Percentiles rank a stretch among this genome's conserved stretches.
Conservation (phyloP, 495 filamentous ascomycete genomes). For the Tuber magnatum region DNA sequence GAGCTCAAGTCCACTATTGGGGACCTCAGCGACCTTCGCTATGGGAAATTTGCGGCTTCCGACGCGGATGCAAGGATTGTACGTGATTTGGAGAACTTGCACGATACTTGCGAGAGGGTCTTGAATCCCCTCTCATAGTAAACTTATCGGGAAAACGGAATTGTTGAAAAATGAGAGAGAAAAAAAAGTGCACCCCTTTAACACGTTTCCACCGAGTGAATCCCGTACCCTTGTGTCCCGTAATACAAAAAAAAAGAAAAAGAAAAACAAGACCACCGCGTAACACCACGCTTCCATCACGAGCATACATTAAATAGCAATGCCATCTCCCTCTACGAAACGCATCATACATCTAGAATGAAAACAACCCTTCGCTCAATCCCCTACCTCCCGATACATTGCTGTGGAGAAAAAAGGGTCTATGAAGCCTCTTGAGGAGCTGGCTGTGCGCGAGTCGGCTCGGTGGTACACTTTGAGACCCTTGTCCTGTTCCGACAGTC, state of each 20-base stretch:
- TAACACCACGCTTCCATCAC: background rate
- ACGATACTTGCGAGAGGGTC: slow-evolving; percentile 53
- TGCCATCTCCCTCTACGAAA: background rate
- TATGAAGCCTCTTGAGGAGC: background rate
- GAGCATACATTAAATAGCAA: background rate
- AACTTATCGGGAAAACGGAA: slow-evolving; percentile 6
- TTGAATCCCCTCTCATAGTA: slow-evolving; percentile 25
- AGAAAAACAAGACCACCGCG: slow-evolving; percentile 11
- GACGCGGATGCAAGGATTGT: slow-evolving; percentile 55
- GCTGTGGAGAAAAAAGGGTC: background rate
- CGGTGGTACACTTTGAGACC: slow-evolving; percentile 41
- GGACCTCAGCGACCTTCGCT: slow-evolving; percentile 72
- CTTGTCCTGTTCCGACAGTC: slow-evolving; percentile 24
- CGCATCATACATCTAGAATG: slow-evolving; percentile 1
- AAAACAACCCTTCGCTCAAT: background rate
- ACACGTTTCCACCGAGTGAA: slow-evolving; percentile 10
- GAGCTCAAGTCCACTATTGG: slow-evolving; percentile 59
- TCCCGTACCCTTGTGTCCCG: slow-evolving; percentile 5
- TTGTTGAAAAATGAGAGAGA: background rate
- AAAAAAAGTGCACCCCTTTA: slow-evolving; percentile 15
- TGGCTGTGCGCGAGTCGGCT: background rate
- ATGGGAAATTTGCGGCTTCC: slow-evolving; percentile 62
- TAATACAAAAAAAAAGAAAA: slow-evolving; percentile 16
- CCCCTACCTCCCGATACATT: background rate
- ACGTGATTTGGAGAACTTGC: slow-evolving; percentile 56